Base-by-base conservation (phyloP, 176 grass and related monocot genomes). In the Carex littledalei region DNA sequence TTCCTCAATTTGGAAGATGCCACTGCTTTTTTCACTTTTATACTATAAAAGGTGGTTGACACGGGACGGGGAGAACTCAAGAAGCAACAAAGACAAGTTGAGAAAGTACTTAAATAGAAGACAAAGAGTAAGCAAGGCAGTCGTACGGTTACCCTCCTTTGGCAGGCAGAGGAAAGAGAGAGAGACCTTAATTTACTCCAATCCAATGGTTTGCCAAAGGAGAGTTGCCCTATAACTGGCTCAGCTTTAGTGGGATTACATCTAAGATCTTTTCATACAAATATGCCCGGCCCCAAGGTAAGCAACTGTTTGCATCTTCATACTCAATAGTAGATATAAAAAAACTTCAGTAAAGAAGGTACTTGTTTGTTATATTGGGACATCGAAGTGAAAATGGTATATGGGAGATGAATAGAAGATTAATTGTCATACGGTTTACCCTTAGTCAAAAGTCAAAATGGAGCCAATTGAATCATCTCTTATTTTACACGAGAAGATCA, bases 151-250 rank as follows among this genome's bases (percentile, higher is more conserved):
- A 58, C 83, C 66, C 83, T 88, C 21, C 74, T 68, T 81, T 81
- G 87, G 87, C 83, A 89, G 49, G 53, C 53, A 31, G 16, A 56
- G 74, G 2, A 47, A 6, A 39, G 58, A 43, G 53, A 29, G 29
- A 72, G 29, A 43, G 17, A 72, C 0, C 45, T 67, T n/a, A n/a
- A n/a, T n/a, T 26, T 11, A 31, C 57, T 70, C 65, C 4, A 53
- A 31, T 68, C 20, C 70, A 85, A 34, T 71, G 21, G 69, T 54
- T 82, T 54, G 87, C 87, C 87, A 81, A 89, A 89, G 87, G 83
- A 89, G 87, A 89, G 82, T 75, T 89, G 87, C 87, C 87, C 83
- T 89, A 78, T 47, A 78, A 89, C 84, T 78, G 41, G 8, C 39
- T 60, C 83, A 74, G 87, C 83, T 89, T 89, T 67, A 58, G 17